These are phyloP conservation scores for Crithidia sp. DNA, from an alignment of 208 protist genomes.

Conservation along the genomic window DNA sequence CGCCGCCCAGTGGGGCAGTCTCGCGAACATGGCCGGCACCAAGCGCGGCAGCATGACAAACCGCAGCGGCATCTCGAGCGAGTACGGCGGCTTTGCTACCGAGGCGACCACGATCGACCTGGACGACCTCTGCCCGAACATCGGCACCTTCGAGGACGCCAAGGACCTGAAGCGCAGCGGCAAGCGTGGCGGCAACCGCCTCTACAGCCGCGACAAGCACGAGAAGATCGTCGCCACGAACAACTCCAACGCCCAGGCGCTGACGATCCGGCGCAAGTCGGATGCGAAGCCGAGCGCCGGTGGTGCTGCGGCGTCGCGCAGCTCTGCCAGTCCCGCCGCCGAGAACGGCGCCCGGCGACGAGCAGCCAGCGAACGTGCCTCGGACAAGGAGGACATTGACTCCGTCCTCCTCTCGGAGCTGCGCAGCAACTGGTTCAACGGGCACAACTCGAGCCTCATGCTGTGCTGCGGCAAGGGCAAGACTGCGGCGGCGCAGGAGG, in stretches of 20 bases:
- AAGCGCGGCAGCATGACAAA: slow-evolving; percentile 11
- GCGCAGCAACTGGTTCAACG: slow-evolving; percentile 74
- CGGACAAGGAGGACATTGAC: slow-evolving; percentile 46
- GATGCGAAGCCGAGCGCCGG: slow-evolving; percentile 12
- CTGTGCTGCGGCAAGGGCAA: slow-evolving; percentile 56
- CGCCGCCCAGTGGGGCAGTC: slow-evolving; percentile 65
- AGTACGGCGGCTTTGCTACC: slow-evolving; percentile 47
- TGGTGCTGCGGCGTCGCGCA: background rate
- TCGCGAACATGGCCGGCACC: slow-evolving; percentile 51
- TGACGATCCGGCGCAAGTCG: slow-evolving; percentile 55
- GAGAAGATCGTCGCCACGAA: slow-evolving; percentile 46
- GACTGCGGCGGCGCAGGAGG: slow-evolving; percentile 33
- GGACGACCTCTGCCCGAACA: slow-evolving; percentile 59
- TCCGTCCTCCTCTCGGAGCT: slow-evolving; percentile 77
- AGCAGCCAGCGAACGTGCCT: slow-evolving; percentile 39
- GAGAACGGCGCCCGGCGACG: background rate
- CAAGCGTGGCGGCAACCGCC: slow-evolving; percentile 69
- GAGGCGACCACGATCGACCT: slow-evolving; percentile 31
- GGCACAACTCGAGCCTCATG: slow-evolving; percentile 73
- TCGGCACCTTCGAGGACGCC: slow-evolving; percentile 56
- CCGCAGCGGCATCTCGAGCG: slow-evolving; percentile 44
- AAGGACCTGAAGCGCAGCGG: slow-evolving; percentile 66
- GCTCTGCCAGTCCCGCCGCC: slow-evolving; percentile 6
- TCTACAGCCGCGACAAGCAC: slow-evolving; percentile 60
- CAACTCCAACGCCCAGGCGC: slow-evolving; percentile 40